Conservation (phyloP, 1,284 basidiomycete species). For the Leccinum insolens region DNA sequence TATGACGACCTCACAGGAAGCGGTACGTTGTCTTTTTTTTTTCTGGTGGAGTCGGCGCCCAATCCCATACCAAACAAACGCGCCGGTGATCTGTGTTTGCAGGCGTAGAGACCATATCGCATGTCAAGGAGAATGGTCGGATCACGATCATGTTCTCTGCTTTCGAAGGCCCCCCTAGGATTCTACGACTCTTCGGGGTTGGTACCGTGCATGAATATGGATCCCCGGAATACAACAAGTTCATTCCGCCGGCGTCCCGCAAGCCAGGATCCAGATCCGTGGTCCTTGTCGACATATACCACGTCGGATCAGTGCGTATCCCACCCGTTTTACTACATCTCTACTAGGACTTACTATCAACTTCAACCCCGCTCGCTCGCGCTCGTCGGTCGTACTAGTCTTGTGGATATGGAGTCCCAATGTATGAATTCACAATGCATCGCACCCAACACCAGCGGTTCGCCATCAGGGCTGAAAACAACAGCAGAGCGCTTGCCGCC, state of each 20-base stretch:
- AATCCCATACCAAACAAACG: no score
- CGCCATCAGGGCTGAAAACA: conserved; percentile 31
- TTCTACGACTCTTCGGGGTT: conserved; percentile 53
- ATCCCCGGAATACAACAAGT: conserved; percentile 48
- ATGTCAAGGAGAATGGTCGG: conserved; percentile 58
- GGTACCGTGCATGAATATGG: conserved; percentile 58
- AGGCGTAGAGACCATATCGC: conserved; percentile 60
- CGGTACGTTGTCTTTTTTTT: conserved; percentile 34
- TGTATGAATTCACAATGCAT: conserved; percentile 48
- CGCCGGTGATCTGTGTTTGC: background rate
- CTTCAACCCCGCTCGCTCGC: background rate
- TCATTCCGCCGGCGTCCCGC: conserved; percentile 44
- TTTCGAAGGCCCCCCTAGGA: conserved; percentile 56
- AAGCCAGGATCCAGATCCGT: conserved; percentile 53
- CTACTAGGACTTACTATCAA: background rate
- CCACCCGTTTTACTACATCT: no score
- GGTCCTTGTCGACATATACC: conserved; percentile 52
- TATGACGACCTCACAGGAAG: conserved; percentile 61
- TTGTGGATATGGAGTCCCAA: conserved; percentile 55
- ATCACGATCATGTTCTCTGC: conserved; percentile 60
- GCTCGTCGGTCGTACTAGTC: conserved; percentile 40
- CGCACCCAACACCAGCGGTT: conserved; percentile 42
- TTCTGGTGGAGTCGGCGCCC: no score
- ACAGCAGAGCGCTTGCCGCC: conserved; percentile 20
- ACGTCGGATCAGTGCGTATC: conserved; percentile 51